Percentiles rank a stretch among this genome's conserved stretches.
These are phyloP conservation scores for Nasturtium officinale DNA, from an alignment of 345 rosid species.

Conservation along the genomic window DNA sequence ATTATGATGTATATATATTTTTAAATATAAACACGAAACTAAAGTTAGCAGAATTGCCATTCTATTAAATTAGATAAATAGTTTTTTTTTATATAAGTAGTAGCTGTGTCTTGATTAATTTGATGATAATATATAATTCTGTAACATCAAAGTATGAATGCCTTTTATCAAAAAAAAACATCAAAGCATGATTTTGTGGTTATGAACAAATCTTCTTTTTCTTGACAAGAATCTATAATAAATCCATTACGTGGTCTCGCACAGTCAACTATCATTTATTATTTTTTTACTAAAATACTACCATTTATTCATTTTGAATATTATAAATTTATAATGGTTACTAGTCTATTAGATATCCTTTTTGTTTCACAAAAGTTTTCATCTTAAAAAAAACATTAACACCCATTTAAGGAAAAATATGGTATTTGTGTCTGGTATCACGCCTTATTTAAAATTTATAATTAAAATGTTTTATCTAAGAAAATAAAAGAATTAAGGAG, in stretches of 20 bases:
- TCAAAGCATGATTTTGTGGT: not conserved
- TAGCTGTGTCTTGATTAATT: constrained; percentile 30
- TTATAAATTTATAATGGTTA: not conserved
- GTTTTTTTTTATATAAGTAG: too few relatives aligned
- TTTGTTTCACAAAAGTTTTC: not conserved
- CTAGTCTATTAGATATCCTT: not conserved
- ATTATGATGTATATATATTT: not conserved
- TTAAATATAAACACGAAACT: not conserved
- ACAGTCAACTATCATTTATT: constrained; percentile 9
- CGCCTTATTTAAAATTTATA: not conserved
- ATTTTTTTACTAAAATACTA: too few relatives aligned
- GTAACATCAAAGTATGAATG: too few relatives aligned
- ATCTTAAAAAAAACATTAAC: constrained; percentile 2
- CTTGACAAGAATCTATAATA: not conserved
- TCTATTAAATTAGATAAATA: too few relatives aligned
- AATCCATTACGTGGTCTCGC: constrained; percentile 11
- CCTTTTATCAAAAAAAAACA: too few relatives aligned
- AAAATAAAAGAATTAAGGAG: too few relatives aligned
- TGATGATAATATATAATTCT: constrained; percentile 1
- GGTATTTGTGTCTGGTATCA: constrained; percentile 1
- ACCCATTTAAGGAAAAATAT: not conserved
- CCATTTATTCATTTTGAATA: not conserved
- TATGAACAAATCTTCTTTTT: constrained; percentile 10
- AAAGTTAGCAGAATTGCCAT: not conserved
- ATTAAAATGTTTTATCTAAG: too few relatives aligned